Conservation (phyloP, 2,329 filamentous ascomycete species). For the Torrubiella hemipterigena region DNA sequence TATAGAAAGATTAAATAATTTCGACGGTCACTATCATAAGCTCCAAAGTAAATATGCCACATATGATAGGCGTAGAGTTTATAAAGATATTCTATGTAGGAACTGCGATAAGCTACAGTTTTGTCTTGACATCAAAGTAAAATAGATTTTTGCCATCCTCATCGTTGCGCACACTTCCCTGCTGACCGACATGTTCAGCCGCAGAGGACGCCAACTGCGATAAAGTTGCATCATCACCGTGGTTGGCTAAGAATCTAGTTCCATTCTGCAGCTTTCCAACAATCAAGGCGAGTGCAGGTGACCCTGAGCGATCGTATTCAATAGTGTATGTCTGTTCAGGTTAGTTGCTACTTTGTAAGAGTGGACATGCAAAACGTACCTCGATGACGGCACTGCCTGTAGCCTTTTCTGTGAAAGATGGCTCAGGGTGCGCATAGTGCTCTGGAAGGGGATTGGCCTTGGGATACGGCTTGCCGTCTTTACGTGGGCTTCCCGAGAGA, state of each 20-base stretch:
- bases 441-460: slow-evolving; percentile 8
- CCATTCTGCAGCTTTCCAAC: slow-evolving; percentile 12
- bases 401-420: slow-evolving; percentile 9
- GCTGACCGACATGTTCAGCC: slow-evolving; percentile 12
- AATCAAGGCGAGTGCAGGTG: slow-evolving; percentile 10
- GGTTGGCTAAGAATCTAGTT: slow-evolving; percentile 15
- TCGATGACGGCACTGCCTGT: slow-evolving; percentile 13
- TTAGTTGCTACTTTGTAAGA: neutral
- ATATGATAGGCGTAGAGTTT: too few species aligned
- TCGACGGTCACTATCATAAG: too few species aligned
- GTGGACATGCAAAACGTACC: slow-evolving; percentile 8
- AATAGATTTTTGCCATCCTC: slow-evolving; percentile 10
- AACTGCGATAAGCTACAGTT: slow-evolving; percentile 5
- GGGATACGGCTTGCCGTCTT: slow-evolving; percentile 7
- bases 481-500: slow-evolving; percentile 33
- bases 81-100: too few species aligned
- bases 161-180: slow-evolving; percentile 4
- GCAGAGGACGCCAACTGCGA: slow-evolving; percentile 7
- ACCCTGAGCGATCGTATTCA: slow-evolving; percentile 14
- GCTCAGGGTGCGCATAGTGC: slow-evolving; percentile 5
- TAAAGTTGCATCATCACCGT: slow-evolving; percentile 12
- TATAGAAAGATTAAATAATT: too few species aligned
- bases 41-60: too few species aligned
- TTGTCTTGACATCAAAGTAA: slow-evolving; percentile 7
- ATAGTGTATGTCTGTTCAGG: slow-evolving; percentile 16